Conservation (phyloP, 352 stramenopile genomes). For the Globisporangium irregulare region DNA sequence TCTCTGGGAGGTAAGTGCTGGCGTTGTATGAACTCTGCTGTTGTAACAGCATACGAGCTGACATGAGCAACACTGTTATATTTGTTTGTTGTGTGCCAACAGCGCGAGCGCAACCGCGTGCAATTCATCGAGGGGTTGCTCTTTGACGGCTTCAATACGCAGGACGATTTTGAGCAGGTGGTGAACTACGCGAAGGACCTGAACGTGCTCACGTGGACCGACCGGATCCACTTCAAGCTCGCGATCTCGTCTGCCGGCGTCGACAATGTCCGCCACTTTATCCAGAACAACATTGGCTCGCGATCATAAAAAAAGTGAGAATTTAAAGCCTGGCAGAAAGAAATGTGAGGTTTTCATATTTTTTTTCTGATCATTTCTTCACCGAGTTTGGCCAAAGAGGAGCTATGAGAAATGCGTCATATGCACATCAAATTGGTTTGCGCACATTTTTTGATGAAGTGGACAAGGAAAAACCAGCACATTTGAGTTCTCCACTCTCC, state of each 20-base stretch:
- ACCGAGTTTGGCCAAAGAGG: neutral
- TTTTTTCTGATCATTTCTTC: neutral
- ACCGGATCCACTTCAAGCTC: conserved; percentile 80
- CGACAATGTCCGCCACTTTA: conserved; percentile 67
- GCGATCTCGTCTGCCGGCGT: conserved; percentile 58
- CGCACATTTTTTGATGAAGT: neutral
- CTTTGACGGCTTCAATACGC: conserved; percentile 85
- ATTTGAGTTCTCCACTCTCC: neutral
- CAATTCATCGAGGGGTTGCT: conserved; percentile 79
- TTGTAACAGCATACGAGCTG: neutral
- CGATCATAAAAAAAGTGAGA: conserved; percentile 2
- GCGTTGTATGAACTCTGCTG: neutral
- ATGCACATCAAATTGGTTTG: neutral
- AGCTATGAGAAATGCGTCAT: neutral
- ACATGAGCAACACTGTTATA: neutral
- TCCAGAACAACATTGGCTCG: conserved; percentile 46
- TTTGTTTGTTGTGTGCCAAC: neutral
- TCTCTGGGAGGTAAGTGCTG: conserved; percentile 73
- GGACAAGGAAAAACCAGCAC: neutral
- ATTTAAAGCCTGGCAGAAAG: neutral
- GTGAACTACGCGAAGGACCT: conserved; percentile 56
- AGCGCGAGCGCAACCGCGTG: conserved; percentile 86
- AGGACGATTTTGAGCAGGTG: conserved; percentile 83
- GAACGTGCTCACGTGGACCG: conserved; percentile 80
- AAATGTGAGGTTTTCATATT: neutral